These are phyloP conservation scores for Tuctoria greenei DNA, from an alignment of 176 grass and related monocot species.

Conservation along the genomic window DNA sequence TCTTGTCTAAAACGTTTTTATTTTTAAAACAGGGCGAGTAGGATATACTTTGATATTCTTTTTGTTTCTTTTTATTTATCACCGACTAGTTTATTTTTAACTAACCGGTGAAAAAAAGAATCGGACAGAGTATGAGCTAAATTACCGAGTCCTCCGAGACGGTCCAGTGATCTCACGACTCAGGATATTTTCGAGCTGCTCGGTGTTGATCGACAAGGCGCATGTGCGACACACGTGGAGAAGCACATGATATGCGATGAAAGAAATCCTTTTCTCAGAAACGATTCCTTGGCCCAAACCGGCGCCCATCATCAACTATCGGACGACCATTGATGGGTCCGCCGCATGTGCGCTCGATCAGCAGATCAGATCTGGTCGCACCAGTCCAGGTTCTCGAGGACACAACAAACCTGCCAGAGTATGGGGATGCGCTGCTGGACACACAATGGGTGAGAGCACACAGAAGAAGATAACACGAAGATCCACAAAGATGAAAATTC, in stretches of 20 bases:
- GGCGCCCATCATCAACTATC: background rate
- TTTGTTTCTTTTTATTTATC: no score
- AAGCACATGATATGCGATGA: background rate
- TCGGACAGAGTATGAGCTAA: no score
- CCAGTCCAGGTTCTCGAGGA: background rate
- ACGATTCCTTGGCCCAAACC: slow-evolving; percentile 4
- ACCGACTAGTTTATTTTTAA: no score
- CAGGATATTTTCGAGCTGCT: background rate
- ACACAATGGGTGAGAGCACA: background rate
- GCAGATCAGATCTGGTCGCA: slow-evolving; percentile 3
- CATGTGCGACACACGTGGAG: slow-evolving; percentile 29
- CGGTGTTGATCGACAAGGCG: background rate
- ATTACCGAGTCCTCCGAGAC: background rate
- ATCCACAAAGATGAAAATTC: slow-evolving; percentile 13
- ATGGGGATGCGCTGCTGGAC: background rate
- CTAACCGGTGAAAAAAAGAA: no score
- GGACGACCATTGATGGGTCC: background rate
- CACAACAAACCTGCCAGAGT: background rate
- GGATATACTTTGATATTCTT: no score
- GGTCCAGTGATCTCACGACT: background rate
- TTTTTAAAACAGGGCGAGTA: no score
- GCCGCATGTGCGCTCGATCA: slow-evolving; percentile 13
- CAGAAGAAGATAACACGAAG: background rate
- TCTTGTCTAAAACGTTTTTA: no score
- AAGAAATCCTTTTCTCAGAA: background rate